phyloP scores from a whole-genome alignment of 129 eudicot species.

The Pseudognaphalium luteoalbum region DNA sequence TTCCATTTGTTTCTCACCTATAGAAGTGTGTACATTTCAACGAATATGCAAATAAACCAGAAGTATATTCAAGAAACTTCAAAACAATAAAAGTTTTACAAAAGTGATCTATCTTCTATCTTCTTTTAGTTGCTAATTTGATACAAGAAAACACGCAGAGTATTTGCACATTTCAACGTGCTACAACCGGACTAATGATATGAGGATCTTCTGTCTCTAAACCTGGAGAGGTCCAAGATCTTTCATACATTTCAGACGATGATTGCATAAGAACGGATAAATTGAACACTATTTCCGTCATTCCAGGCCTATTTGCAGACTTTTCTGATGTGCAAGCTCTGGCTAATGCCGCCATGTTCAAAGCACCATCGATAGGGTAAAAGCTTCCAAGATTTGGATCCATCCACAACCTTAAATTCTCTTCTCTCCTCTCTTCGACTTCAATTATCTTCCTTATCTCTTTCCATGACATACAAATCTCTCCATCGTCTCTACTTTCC shows the following conservation, averaged over 20 bases:
- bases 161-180: slow-evolving; percentile 46
- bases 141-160: slow-evolving; percentile 11
- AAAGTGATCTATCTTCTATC: neutral
- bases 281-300: slow-evolving; percentile 72
- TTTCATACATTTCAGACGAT: slow-evolving; percentile 46
- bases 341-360: slow-evolving; percentile 63
- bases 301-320: slow-evolving; percentile 60
- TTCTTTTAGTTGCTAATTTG: slow-evolving; percentile 1
- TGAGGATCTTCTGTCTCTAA: slow-evolving; percentile 56
- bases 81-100: slow-evolving; percentile 10
- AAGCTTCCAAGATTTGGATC: slow-evolving; percentile 52
- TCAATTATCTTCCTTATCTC: slow-evolving; percentile 62
- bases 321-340: slow-evolving; percentile 73
- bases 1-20: neutral
- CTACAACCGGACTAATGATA: slow-evolving; percentile 48
- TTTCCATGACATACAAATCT: slow-evolving; percentile 61
- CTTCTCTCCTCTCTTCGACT: slow-evolving; percentile 47
- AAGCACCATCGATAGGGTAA: slow-evolving; percentile 66
- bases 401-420: slow-evolving; percentile 63
- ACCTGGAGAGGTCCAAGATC: slow-evolving; percentile 49
- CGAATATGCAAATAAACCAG: slow-evolving; percentile 3
- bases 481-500: slow-evolving; percentile 61
- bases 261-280: slow-evolving; percentile 66
- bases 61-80: slow-evolving; percentile 19
- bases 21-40: slow-evolving; percentile 12